Conservation (phyloP, 129 eudicot species). For the Ambrosia artemisiifolia region DNA sequence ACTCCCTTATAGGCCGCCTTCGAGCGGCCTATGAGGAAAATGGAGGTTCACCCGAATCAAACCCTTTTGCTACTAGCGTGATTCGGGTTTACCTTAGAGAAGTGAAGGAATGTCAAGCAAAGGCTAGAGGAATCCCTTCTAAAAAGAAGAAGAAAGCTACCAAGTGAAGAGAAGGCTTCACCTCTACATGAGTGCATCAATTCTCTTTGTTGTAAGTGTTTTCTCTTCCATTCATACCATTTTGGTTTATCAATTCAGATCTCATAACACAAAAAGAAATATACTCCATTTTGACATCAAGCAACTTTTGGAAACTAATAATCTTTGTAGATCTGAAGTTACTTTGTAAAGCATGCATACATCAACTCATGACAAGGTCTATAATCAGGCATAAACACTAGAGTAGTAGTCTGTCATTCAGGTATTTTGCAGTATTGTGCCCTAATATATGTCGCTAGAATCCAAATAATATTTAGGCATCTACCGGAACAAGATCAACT, state of each 20-base stretch:
- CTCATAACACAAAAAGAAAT: neutral
- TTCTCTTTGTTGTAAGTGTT: too few species aligned
- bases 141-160: neutral
- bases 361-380: neutral
- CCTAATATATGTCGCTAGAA: neutral
- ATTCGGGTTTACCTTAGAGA: neutral
- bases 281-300: neutral
- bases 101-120: neutral
- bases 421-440: neutral
- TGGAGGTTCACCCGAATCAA: neutral
- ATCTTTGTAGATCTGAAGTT: neutral
- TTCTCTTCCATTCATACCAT: too few species aligned
- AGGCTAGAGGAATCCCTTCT: neutral
- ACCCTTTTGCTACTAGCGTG: neutral
- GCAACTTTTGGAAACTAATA: neutral
- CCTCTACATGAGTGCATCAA: too few species aligned
- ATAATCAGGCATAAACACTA: neutral
- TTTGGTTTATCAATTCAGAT: neutral
- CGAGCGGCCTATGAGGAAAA: conserved; percentile 5
- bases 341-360: neutral
- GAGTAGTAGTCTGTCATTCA: neutral
- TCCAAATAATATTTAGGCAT: neutral
- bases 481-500: neutral
- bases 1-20: neutral
- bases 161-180: too few species aligned